Percentiles rank a stretch among this genome's conserved stretches.
These are phyloP conservation scores for Naganishia cerealis DNA, from an alignment of 1,284 basidiomycete species.

Conservation along the genomic window DNA sequence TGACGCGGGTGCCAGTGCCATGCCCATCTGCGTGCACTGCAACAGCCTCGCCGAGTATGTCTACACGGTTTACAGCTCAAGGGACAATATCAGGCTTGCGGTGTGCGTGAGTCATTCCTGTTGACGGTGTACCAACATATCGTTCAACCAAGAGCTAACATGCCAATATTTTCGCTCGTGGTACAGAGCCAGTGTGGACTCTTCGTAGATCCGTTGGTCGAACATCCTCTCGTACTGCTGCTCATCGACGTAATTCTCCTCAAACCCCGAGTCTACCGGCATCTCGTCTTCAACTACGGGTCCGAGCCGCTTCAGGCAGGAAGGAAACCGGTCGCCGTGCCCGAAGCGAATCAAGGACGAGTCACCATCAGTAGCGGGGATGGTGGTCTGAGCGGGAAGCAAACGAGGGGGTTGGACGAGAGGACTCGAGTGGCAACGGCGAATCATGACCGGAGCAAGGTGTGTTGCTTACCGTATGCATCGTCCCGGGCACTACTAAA, in stretches of 20 bases:
- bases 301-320: conserved; percentile 57
- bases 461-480: neutral
- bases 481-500: neutral
- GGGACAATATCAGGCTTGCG: conserved; percentile 76
- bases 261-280: conserved; percentile 81
- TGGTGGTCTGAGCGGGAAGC: neutral
- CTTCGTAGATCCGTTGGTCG: conserved; percentile 86
- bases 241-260: conserved; percentile 81
- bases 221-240: conserved; percentile 75
- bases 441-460: conserved; percentile 14
- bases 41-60: conserved; percentile 67
- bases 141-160: neutral
- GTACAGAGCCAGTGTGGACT: conserved; percentile 63
- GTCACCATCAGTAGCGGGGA: neutral
- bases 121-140: conserved; percentile 23
- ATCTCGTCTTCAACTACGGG: conserved; percentile 84
- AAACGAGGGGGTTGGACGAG: neutral
- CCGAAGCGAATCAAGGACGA: neutral
- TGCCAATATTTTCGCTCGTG: conserved; percentile 18
- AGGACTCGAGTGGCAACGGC: neutral
- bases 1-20: conserved; percentile 43
- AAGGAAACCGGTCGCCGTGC: neutral
- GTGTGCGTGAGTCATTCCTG: conserved; percentile 62
- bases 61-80: conserved; percentile 82
- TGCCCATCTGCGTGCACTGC: conserved; percentile 82